Conservation (phyloP, 2,329 filamentous ascomycete species). For the Helicocarpus griseus region DNA sequence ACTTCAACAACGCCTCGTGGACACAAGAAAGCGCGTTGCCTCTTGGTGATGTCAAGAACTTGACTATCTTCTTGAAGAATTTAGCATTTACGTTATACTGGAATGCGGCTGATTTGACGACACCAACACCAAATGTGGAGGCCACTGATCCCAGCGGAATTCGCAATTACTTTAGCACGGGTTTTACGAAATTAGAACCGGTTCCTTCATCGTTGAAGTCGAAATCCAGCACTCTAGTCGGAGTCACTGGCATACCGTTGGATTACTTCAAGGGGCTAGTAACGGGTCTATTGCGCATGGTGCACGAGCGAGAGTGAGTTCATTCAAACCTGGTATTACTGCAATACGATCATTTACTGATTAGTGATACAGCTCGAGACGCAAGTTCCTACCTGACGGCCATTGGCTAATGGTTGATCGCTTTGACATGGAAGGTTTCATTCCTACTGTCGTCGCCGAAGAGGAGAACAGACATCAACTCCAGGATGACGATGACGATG, state of each 20-base stretch:
- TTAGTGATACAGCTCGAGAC: conserved; percentile 51
- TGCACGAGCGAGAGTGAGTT: conserved; percentile 73
- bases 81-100: conserved; percentile 84
- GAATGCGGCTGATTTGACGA: conserved; percentile 58
- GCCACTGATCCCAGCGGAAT: conserved; percentile 33
- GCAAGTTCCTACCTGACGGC: conserved; percentile 68
- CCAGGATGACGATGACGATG: conserved; percentile 52
- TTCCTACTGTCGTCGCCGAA: conserved; percentile 75
- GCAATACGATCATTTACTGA: conserved; percentile 3
- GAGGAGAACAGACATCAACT: conserved; percentile 67
- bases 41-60: conserved; percentile 58
- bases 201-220: conserved; percentile 26
- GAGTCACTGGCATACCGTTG: conserved; percentile 62
- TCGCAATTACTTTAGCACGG: conserved; percentile 36
- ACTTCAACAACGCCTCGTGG: conserved; percentile 47
- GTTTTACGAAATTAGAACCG: conserved; percentile 14
- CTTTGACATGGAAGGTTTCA: conserved; percentile 83
- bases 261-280: conserved; percentile 70
- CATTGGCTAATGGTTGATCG: conserved; percentile 91
- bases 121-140: conserved; percentile 32
- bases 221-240: conserved; percentile 44
- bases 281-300: conserved; percentile 70
- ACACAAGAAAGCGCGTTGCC: conserved; percentile 57
- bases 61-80: conserved; percentile 82
- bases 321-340: no score